Evolutionary conservation across 2,329 filamentous ascomycete genomes (phyloP).

Genomic region (Anisogramma anomala): DNA sequence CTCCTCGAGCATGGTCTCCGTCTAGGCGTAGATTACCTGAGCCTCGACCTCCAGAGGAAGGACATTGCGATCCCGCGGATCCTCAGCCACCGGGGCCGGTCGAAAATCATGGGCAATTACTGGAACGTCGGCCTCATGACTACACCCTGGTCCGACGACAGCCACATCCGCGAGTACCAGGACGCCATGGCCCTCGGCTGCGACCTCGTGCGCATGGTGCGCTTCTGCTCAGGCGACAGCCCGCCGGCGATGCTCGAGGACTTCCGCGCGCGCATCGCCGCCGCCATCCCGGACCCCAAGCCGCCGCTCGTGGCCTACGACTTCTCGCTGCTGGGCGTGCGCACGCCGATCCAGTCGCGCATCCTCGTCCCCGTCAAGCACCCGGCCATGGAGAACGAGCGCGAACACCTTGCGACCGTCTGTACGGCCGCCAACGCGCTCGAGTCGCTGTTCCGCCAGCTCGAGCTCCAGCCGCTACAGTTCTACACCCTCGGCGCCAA

Average conservation of each 20-base stretch:
- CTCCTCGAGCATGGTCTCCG: constrained; percentile 53
- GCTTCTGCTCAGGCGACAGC: constrained; percentile 46
- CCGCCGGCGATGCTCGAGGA: constrained; percentile 35
- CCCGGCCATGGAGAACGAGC: constrained; percentile 28
- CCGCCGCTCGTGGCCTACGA: constrained; percentile 39
- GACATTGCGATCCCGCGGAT: constrained; percentile 37
- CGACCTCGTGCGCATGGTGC: constrained; percentile 49
- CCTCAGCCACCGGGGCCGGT: constrained; percentile 41
- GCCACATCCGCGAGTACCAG: constrained; percentile 42
- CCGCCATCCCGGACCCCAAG: constrained; percentile 31
- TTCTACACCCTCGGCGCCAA: constrained; percentile 60
- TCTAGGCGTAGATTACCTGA: constrained; percentile 54
- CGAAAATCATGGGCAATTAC: constrained; percentile 50
- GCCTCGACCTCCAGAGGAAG: constrained; percentile 48
- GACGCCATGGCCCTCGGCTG: constrained; percentile 45
- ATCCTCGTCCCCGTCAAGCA: constrained; percentile 44
- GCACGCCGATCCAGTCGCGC: constrained; percentile 30
- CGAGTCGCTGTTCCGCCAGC: constrained; percentile 47
- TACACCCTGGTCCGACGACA: constrained; percentile 43
- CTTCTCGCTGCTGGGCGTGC: constrained; percentile 32
- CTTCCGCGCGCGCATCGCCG: constrained; percentile 37
- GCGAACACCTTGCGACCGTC: constrained; percentile 33
- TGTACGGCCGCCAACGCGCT: constrained; percentile 47
- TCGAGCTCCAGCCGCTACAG: constrained; percentile 51
- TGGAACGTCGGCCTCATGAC: constrained; percentile 33